Evolutionary conservation across 2,329 filamentous ascomycete genomes (phyloP).

Genomic region (Hypomyces rosellus): DNA sequence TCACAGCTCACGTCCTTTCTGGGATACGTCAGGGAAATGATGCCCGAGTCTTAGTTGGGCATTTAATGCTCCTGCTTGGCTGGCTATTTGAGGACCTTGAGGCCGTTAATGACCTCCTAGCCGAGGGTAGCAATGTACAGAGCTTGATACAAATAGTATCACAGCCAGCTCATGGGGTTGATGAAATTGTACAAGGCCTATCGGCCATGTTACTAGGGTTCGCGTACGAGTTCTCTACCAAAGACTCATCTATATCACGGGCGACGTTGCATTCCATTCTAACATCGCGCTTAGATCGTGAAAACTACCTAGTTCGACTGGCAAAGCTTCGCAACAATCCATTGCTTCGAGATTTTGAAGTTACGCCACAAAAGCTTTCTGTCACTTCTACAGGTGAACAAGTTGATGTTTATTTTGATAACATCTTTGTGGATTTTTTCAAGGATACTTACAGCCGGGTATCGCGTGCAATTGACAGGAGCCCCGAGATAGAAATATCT

Average conservation of each 20-base stretch:
- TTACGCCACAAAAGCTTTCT: slow-evolving; percentile 64
- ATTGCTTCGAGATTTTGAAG: slow-evolving; percentile 81
- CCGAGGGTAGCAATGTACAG: slow-evolving; percentile 88
- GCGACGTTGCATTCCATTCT: slow-evolving; percentile 75
- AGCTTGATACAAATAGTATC: slow-evolving; percentile 68
- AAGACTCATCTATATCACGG: slow-evolving; percentile 85
- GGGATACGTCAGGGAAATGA: slow-evolving; percentile 72
- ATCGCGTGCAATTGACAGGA: slow-evolving; percentile 78
- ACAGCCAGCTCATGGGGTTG: slow-evolving; percentile 52
- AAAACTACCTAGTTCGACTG: slow-evolving; percentile 80
- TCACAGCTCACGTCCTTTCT: slow-evolving; percentile 78
- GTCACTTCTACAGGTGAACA: slow-evolving; percentile 43
- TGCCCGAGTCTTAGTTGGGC: slow-evolving; percentile 72
- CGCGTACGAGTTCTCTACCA: slow-evolving; percentile 94
- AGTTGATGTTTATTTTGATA: slow-evolving; percentile 80
- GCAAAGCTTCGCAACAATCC: slow-evolving; percentile 71
- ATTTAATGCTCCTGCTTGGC: slow-evolving; percentile 79
- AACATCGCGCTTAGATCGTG: slow-evolving; percentile 69
- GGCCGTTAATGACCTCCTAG: slow-evolving; percentile 86
- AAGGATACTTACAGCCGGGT: slow-evolving; percentile 93
- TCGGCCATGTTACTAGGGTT: slow-evolving; percentile 80
- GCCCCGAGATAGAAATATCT: slow-evolving; percentile 81
- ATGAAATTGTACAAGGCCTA: slow-evolving; percentile 69
- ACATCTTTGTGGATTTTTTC: slow-evolving; percentile 83
- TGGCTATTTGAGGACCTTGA: slow-evolving; percentile 92